phyloP scores from a whole-genome alignment of 169 alveolate species.

The Plasmodium chabaudi region DNA sequence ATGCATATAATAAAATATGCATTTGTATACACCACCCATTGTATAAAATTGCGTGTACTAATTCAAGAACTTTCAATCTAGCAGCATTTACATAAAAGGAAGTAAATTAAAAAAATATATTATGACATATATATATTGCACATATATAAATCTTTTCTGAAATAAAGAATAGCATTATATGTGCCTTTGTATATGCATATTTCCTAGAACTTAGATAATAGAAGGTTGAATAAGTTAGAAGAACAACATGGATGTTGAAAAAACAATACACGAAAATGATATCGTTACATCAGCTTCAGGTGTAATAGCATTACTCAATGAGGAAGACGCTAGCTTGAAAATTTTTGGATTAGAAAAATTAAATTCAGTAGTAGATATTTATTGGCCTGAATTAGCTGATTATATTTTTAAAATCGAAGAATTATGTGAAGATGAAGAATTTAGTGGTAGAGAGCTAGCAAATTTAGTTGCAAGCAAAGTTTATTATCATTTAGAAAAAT shows the following conservation, averaged over 20 bases:
- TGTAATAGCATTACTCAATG: slow-evolving; percentile 85
- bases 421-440: slow-evolving; percentile 84
- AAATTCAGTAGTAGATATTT: slow-evolving; percentile 84
- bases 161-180: no score
- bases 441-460: slow-evolving; percentile 90
- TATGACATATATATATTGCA: no score
- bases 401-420: slow-evolving; percentile 82
- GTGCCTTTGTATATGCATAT: no score
- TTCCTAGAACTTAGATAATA: no score
- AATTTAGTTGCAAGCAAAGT: slow-evolving; percentile 95
- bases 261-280: slow-evolving; percentile 36
- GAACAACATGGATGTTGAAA: slow-evolving; percentile 33
- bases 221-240: not conserved
- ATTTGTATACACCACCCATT: no score
- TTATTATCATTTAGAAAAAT: slow-evolving; percentile 96
- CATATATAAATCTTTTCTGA: no score
- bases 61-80: no score
- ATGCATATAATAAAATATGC: no score
- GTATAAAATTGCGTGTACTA: no score
- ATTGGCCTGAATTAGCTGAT: slow-evolving; percentile 90
- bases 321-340: slow-evolving; percentile 79
- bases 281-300: slow-evolving; percentile 85
- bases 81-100: no score
- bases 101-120: no score
- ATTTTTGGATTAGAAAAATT: slow-evolving; percentile 87